A percentile compares a stretch with the other conserved stretches of the same genome.
These are phyloP conservation scores for Aphanocladium album DNA, from an alignment of 2,329 filamentous ascomycete species.

Conservation along the genomic window DNA sequence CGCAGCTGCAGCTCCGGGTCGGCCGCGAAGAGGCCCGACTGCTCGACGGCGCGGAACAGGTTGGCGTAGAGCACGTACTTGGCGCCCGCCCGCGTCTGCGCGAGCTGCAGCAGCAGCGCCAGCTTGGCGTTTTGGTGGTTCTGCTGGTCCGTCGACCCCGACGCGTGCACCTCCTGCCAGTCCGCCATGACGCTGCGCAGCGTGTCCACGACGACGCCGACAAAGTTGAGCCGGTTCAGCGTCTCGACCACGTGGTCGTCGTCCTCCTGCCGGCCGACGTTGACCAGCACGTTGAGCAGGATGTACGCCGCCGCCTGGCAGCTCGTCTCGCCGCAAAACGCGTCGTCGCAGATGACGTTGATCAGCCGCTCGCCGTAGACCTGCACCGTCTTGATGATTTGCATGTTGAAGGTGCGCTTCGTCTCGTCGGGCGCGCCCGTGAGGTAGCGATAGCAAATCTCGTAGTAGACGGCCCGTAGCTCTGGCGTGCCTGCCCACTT, in stretches of 20 bases:
- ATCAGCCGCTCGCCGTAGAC: conserved; percentile 71
- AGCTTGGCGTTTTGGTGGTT: conserved; percentile 66
- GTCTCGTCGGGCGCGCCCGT: conserved; percentile 59
- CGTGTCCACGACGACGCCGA: conserved; percentile 84
- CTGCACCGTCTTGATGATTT: conserved; percentile 68
- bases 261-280: conserved; percentile 65
- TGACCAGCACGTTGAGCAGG: conserved; percentile 72
- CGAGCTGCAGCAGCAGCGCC: conserved; percentile 75
- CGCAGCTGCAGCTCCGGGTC: conserved; percentile 84
- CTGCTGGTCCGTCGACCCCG: conserved; percentile 38
- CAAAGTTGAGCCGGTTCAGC: conserved; percentile 82
- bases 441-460: conserved; percentile 83
- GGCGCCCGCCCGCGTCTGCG: conserved; percentile 79
- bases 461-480: conserved; percentile 81
- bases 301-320: conserved; percentile 84
- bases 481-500: conserved; percentile 65
- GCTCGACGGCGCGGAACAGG: conserved; percentile 73
- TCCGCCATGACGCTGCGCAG: conserved; percentile 73
- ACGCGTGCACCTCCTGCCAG: conserved; percentile 50
- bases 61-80: conserved; percentile 84
- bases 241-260: conserved; percentile 72
- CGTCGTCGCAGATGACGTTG: conserved; percentile 87
- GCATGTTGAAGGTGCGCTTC: conserved; percentile 41
- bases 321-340: conserved; percentile 73
- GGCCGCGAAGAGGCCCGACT: conserved; percentile 78